These are phyloP conservation scores for Aspergillus bridgeri DNA, from an alignment of 495 filamentous ascomycete genomes.

Conservation along the genomic window DNA sequence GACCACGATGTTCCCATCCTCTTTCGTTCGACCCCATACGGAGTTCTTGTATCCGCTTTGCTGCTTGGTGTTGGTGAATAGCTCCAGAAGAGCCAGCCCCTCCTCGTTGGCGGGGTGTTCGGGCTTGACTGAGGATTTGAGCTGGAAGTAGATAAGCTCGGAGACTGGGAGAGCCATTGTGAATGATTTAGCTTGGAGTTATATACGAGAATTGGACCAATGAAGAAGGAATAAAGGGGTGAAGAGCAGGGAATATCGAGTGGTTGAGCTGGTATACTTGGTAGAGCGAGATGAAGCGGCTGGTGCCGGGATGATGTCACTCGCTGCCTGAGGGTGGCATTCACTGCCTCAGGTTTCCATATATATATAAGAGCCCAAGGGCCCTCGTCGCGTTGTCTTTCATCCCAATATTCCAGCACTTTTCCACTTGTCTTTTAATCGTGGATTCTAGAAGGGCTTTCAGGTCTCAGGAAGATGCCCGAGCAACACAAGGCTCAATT, in stretches of 20 bases:
- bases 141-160: constrained; percentile 41
- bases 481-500: too few species aligned
- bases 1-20: constrained; percentile 35
- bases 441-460: too few species aligned
- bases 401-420: too few species aligned
- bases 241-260: neutral
- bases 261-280: too few species aligned
- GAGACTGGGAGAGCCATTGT: constrained; percentile 16
- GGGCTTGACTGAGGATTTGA: constrained; percentile 38
- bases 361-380: neutral
- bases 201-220: neutral
- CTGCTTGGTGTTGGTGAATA: constrained; percentile 27
- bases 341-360: neutral
- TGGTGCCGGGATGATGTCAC: neutral
- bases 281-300: too few species aligned
- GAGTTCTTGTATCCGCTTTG: constrained; percentile 39
- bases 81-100: constrained; percentile 26
- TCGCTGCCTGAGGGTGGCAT: neutral
- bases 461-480: too few species aligned
- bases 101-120: constrained; percentile 36
- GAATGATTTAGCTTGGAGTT: neutral
- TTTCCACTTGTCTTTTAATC: too few species aligned
- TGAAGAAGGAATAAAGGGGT: neutral
- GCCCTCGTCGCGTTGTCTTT: too few species aligned
- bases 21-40: constrained; percentile 37